Evolutionary conservation across 139 green algal species (phyloP).

Genomic region (Spirogloea muscicola): DNA sequence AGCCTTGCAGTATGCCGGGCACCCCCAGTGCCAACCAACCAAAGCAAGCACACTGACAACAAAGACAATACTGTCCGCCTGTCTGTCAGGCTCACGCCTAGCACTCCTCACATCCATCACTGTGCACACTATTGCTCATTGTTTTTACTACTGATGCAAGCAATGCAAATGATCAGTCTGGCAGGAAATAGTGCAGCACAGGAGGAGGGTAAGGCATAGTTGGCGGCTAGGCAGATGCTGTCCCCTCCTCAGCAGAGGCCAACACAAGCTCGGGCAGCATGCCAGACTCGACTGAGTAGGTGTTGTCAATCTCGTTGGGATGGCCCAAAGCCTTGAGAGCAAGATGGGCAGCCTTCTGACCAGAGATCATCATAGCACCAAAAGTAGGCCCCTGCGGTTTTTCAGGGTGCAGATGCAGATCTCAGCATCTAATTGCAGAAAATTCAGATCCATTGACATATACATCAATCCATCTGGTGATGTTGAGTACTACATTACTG

Average conservation of each 20-base stretch:
- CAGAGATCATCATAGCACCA: slow-evolving; percentile 90
- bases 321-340: slow-evolving; percentile 73
- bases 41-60: background rate
- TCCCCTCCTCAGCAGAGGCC: slow-evolving; percentile 28
- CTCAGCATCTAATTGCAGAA: background rate
- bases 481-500: background rate
- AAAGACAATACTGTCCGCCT: no score
- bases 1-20: background rate
- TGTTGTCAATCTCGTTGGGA: slow-evolving; percentile 45
- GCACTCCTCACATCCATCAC: background rate
- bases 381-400: slow-evolving; percentile 82
- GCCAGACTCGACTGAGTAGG: background rate
- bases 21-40: slow-evolving; percentile 15
- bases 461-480: background rate
- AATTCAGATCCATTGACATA: background rate
- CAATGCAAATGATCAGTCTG: background rate
- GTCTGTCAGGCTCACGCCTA: background rate
- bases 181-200: background rate
- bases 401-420: background rate
- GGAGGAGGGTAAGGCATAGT: background rate
- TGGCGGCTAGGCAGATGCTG: slow-evolving; percentile 28
- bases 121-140: no score
- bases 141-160: no score
- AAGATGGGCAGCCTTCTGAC: slow-evolving; percentile 85
- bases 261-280: slow-evolving; percentile 29